A percentile compares a stretch with the other conserved stretches of the same genome.
phyloP scores from a whole-genome alignment of 108 stramenopile genomes.

The Conticribra weissflogii region DNA sequence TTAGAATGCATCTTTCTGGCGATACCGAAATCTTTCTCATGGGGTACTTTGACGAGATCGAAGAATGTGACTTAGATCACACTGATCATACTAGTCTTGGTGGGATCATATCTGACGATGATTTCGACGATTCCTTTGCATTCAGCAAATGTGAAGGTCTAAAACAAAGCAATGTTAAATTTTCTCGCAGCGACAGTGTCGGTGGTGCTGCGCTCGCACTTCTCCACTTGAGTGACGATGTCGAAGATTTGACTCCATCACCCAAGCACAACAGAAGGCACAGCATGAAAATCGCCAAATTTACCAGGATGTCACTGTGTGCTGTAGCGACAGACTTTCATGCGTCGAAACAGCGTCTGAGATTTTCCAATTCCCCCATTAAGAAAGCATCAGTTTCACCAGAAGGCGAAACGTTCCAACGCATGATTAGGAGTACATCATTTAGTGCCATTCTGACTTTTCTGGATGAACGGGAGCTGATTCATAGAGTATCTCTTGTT shows the following conservation, averaged over 20 bases:
- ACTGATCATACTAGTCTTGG: not conserved
- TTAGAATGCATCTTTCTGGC: not conserved
- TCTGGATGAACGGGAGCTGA: constrained; percentile 68
- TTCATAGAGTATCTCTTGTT: constrained; percentile 62
- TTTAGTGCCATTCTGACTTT: constrained; percentile 59
- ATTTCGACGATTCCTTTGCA: constrained; percentile 10
- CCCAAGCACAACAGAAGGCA: constrained; percentile 12
- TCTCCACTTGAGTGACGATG: constrained; percentile 41
- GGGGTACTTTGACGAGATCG: not conserved
- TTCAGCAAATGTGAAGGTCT: too few relatives aligned
- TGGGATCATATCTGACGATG: constrained; percentile 4
- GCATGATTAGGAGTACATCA: constrained; percentile 15
- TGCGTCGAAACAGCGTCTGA: constrained; percentile 21
- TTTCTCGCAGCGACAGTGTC: constrained; percentile 37
- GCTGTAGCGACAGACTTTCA: constrained; percentile 37
- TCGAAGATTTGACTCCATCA: constrained; percentile 4
- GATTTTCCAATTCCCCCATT: constrained; percentile 27
- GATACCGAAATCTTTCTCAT: not conserved
- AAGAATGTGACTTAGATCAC: constrained; percentile 1
- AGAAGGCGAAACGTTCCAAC: not conserved
- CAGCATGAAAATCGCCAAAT: constrained; percentile 41
- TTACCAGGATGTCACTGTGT: constrained; percentile 41
- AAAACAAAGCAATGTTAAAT: constrained; percentile 5
- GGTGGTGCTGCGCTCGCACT: constrained; percentile 41
- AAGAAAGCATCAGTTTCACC: constrained; percentile 8